These are phyloP conservation scores for Amniculicola lignicola DNA, from an alignment of 495 filamentous ascomycete genomes.

Conservation along the genomic window DNA sequence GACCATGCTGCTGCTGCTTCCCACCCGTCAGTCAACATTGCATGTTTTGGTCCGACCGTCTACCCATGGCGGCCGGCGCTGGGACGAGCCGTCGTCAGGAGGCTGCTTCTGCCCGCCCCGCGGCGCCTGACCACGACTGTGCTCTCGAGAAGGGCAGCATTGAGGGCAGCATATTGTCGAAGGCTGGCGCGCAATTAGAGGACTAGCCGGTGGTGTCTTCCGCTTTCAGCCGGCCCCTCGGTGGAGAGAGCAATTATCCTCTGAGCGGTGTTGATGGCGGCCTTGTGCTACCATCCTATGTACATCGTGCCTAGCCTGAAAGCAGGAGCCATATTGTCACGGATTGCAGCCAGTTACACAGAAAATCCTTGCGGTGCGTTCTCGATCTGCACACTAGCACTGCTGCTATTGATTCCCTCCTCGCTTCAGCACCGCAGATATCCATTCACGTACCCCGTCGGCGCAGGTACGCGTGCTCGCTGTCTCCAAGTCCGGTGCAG, in stretches of 20 bases:
- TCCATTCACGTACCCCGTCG: neutral
- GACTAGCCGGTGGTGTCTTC: conserved; percentile 11
- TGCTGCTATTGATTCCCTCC: conserved; percentile 18
- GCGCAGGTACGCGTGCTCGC: conserved; percentile 27
- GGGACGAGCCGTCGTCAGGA: no score
- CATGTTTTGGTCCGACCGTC: no score
- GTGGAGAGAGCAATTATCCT: conserved; percentile 8
- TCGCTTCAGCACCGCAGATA: conserved; percentile 8
- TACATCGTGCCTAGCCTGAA: conserved; percentile 21
- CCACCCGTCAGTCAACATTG: no score
- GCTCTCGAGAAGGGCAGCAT: neutral
- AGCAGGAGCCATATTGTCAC: conserved; percentile 20
- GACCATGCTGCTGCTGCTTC: no score
- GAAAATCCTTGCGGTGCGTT: neutral
- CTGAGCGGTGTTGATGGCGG: conserved; percentile 5
- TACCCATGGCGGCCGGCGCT: no score
- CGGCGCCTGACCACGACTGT: no score
- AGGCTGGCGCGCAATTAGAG: conserved; percentile 1
- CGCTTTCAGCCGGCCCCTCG: conserved; percentile 28
- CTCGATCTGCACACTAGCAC: conserved; percentile 18
- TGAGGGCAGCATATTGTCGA: neutral
- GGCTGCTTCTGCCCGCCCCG: no score
- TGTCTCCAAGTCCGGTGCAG: no score
- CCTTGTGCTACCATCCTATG: conserved; percentile 14
- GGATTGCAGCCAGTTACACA: conserved; percentile 2